Evolutionary conservation across 352 stramenopile genomes (phyloP).

Genomic region (Phytophthora aleatoria): DNA sequence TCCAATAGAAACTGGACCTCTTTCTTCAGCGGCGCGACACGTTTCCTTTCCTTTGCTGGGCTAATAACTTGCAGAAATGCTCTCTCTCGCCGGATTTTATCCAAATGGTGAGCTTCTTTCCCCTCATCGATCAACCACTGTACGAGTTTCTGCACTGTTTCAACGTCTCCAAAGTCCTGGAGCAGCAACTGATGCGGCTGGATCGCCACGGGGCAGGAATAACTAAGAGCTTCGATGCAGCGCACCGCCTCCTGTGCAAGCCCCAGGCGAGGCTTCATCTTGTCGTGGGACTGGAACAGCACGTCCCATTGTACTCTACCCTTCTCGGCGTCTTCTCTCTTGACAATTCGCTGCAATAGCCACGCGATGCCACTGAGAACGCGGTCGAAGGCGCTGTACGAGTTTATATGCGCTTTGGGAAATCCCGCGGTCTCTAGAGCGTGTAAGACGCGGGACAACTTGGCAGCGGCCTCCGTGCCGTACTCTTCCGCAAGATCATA

Average conservation of each 20-base stretch:
- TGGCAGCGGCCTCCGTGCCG: conserved; percentile 35
- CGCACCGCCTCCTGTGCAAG: conserved; percentile 63
- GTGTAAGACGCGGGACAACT: conserved; percentile 38
- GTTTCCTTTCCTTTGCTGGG: conserved; percentile 9
- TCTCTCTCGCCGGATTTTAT: conserved; percentile 36
- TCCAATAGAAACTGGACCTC: conserved; percentile 52
- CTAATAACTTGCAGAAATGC: conserved; percentile 39
- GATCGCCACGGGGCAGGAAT: conserved; percentile 38
- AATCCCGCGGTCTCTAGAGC: conserved; percentile 48
- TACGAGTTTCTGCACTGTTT: conserved; percentile 54
- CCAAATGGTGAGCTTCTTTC: conserved; percentile 38
- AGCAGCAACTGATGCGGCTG: conserved; percentile 78
- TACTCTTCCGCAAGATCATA: conserved; percentile 47
- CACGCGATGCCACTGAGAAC: conserved; percentile 61
- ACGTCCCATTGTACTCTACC: conserved; percentile 71
- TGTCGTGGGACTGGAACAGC: conserved; percentile 64
- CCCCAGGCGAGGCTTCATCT: conserved; percentile 72
- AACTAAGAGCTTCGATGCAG: conserved; percentile 47
- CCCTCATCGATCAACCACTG: conserved; percentile 58
- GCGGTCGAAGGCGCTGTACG: conserved; percentile 68
- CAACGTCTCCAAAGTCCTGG: conserved; percentile 80
- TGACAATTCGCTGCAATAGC: conserved; percentile 64
- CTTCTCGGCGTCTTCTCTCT: conserved; percentile 42
- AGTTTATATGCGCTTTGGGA: conserved; percentile 42
- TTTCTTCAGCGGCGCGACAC: conserved; percentile 32